A percentile compares a stretch with the other conserved stretches of the same genome.
These are phyloP conservation scores for Mollisiaceae sp. DNA, from an alignment of 2,329 filamentous ascomycete species.

Conservation along the genomic window DNA sequence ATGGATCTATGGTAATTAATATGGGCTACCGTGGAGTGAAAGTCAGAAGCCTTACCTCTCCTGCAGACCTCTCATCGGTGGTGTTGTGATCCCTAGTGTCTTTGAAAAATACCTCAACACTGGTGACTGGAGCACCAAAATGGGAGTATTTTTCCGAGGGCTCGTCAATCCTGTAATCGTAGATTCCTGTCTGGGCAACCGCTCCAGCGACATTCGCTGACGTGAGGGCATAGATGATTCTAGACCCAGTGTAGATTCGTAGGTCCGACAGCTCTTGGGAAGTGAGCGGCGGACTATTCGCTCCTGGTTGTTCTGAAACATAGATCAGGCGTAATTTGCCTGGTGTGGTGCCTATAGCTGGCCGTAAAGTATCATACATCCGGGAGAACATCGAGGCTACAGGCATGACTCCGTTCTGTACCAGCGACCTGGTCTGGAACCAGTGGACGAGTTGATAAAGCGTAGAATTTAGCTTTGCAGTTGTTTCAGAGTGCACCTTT, in stretches of 20 bases:
- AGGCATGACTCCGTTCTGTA: constrained; percentile 75
- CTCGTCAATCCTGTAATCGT: constrained; percentile 75
- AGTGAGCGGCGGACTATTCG: constrained; percentile 66
- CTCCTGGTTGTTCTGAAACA: constrained; percentile 73
- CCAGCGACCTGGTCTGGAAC: constrained; percentile 71
- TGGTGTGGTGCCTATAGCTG: constrained; percentile 63
- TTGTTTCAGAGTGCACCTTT: constrained; percentile 67
- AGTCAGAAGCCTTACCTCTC: constrained; percentile 59
- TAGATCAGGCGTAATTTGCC: constrained; percentile 83
- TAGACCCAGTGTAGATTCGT: constrained; percentile 78
- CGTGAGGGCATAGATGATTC: constrained; percentile 85
- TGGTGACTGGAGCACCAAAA: constrained; percentile 82
- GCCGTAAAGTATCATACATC: constrained; percentile 63
- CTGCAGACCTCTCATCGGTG: constrained; percentile 64
- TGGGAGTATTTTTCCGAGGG: constrained; percentile 56
- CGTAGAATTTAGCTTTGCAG: constrained; percentile 62
- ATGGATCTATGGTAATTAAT: constrained; percentile 59
- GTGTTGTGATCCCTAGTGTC: constrained; percentile 66
- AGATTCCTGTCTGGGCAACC: constrained; percentile 84
- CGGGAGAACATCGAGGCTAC: constrained; percentile 65
- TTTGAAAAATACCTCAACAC: constrained; percentile 76
- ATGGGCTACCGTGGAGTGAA: background rate
- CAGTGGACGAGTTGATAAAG: constrained; percentile 72
- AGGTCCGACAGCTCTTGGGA: constrained; percentile 78
- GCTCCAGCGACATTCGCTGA: constrained; percentile 85